phyloP scores from a whole-genome alignment of 352 stramenopile species.

The Phytopythium vexans region DNA sequence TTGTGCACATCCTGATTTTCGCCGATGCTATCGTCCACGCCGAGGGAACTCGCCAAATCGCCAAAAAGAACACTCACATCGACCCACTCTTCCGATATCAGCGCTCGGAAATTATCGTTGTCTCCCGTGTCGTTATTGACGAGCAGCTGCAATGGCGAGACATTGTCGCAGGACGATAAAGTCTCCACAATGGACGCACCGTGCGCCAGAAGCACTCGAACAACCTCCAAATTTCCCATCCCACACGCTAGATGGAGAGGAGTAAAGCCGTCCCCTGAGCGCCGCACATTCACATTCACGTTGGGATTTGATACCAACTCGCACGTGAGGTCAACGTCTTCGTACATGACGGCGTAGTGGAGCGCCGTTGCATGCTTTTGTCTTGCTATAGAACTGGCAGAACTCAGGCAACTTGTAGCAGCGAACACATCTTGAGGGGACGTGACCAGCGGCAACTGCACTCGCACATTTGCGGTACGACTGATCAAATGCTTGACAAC shows the following conservation, averaged over 20 bases:
- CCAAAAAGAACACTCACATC: conserved; percentile 1
- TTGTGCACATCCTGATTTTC: conserved; percentile 3
- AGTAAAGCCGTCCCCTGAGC: conserved; percentile 61
- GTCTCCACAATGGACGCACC: conserved; percentile 47
- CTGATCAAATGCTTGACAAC: conserved; percentile 44
- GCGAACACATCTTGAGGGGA: conserved; percentile 1
- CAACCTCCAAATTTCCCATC: conserved; percentile 45
- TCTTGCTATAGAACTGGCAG: conserved; percentile 2
- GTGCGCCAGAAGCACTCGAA: conserved; percentile 44
- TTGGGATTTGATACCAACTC: conserved; percentile 24
- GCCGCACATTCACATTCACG: conserved; percentile 54
- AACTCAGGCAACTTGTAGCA: background rate
- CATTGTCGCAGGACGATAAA: conserved; percentile 30
- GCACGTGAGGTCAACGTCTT: conserved; percentile 35
- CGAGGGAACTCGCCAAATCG: background rate
- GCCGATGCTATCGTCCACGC: background rate
- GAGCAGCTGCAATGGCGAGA: conserved; percentile 50
- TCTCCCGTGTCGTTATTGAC: conserved; percentile 46
- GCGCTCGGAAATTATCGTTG: conserved; percentile 39
- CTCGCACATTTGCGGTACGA: conserved; percentile 53
- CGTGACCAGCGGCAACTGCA: conserved; percentile 48
- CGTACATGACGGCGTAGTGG: conserved; percentile 68
- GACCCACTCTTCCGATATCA: conserved; percentile 38
- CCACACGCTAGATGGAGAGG: conserved; percentile 64
- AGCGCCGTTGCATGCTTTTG: conserved; percentile 52